Conservation (phyloP, 345 rosid genomes). For the Eucalyptus curtisii region DNA sequence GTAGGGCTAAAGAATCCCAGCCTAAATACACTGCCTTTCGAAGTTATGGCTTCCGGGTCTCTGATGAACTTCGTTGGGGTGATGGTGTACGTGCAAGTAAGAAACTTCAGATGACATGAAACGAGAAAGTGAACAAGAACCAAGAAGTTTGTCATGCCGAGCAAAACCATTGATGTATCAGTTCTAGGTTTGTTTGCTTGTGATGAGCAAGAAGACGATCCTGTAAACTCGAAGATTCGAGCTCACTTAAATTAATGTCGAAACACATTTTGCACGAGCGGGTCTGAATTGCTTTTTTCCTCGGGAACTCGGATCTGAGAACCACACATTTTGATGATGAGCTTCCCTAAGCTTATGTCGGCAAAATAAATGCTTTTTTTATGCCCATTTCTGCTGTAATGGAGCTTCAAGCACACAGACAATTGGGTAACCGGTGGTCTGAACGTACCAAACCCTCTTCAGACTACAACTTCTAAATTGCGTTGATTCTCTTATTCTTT, state of each 20-base stretch:
- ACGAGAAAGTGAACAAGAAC: not conserved
- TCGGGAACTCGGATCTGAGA: not conserved
- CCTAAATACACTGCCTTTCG: slow-evolving; percentile 11
- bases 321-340: not conserved
- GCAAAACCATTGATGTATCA: not conserved
- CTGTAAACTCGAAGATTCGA: not conserved
- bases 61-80: slow-evolving; percentile 10
- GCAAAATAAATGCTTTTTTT: not conserved
- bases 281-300: not conserved
- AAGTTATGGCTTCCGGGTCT: slow-evolving; percentile 19
- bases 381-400: not conserved
- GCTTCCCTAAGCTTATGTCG: not conserved
- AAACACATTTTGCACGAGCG: not conserved
- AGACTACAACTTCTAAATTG: not conserved
- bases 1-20: slow-evolving; percentile 38
- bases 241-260: not conserved
- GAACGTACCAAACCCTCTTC: not conserved
- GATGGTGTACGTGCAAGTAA: slow-evolving; percentile 15
- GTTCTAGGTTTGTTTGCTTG: not conserved
- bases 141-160: not conserved
- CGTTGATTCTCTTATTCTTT: not conserved
- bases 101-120: not conserved
- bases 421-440: not conserved
- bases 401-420: not conserved
- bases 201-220: not conserved